Conservation (phyloP, 78 protist species). For the Dictyostelium firmibasis region DNA sequence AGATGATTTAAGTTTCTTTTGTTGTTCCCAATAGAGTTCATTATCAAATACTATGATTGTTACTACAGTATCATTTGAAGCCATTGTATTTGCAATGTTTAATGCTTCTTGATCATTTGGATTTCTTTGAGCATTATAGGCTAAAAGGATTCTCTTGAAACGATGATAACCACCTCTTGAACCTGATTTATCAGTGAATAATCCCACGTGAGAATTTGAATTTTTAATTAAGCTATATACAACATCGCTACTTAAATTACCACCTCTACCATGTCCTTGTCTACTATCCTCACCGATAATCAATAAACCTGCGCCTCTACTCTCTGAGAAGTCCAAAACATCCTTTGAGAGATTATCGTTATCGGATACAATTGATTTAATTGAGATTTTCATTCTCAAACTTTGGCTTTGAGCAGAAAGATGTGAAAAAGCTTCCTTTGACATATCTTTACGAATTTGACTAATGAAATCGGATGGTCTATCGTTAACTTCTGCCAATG, state of each 20-base stretch:
- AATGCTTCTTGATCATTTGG: conserved; percentile 39
- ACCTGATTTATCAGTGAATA: conserved; percentile 66
- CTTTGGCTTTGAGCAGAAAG: conserved; percentile 10
- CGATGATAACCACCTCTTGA: conserved; percentile 8
- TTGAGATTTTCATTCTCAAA: conserved; percentile 32
- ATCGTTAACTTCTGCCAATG: conserved; percentile 50
- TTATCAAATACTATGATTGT: conserved; percentile 53
- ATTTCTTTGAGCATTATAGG: conserved; percentile 42
- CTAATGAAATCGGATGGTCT: conserved; percentile 72
- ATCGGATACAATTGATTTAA: conserved; percentile 35
- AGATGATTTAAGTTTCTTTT: not conserved
- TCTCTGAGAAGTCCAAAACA: conserved; percentile 24
- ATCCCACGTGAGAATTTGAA: conserved; percentile 41
- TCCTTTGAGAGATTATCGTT: conserved; percentile 52
- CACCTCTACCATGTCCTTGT: conserved; percentile 4
- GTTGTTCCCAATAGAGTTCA: conserved; percentile 38
- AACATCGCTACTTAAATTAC: not conserved
- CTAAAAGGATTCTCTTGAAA: conserved; percentile 15
- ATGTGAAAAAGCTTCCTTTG: conserved; percentile 3
- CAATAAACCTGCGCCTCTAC: conserved; percentile 5
- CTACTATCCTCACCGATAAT: conserved; percentile 26
- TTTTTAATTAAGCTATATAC: conserved; percentile 7
- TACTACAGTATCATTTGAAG: conserved; percentile 9
- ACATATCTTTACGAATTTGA: conserved; percentile 58
- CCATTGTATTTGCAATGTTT: conserved; percentile 16